Evolutionary conservation across 768 basidiomycete species (phyloP).

Genomic region (Phaeotremella skinneri): DNA sequence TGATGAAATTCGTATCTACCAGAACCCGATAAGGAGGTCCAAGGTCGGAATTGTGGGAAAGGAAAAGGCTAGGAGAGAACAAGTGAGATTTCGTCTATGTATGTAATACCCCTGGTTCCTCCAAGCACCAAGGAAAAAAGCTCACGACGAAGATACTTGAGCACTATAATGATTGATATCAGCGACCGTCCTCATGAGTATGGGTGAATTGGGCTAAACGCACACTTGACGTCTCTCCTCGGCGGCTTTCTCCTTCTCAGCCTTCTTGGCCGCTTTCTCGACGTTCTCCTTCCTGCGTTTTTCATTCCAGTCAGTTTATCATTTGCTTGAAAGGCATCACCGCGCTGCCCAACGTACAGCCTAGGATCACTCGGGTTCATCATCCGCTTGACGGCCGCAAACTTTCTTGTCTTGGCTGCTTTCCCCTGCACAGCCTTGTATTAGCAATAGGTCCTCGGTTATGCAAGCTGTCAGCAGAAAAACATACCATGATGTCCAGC

Average conservation of each 20-base stretch:
- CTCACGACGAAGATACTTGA: constrained; percentile 45
- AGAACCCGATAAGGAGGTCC: constrained; percentile 96
- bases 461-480: no score
- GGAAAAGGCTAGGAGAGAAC: constrained; percentile 85
- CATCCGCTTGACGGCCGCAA: constrained; percentile 89
- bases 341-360: constrained; percentile 59
- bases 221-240: constrained; percentile 60
- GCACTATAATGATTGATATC: constrained; percentile 22
- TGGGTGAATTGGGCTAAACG: constrained; percentile 47
- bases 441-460: not conserved
- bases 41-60: constrained; percentile 91
- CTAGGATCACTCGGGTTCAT: constrained; percentile 90
- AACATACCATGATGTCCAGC: no score
- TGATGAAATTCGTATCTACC: constrained; percentile 99
- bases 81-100: constrained; percentile 61
- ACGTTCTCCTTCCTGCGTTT: constrained; percentile 82
- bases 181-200: not conserved
- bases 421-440: constrained; percentile 62
- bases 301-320: not conserved
- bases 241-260: constrained; percentile 49
- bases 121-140: no score
- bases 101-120: no score
- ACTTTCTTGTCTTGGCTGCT: constrained; percentile 91
- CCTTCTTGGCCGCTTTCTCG: constrained; percentile 72
- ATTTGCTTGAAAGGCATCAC: no score